Conservation (phyloP, 2,329 filamentous ascomycete species). For the Biscogniauxia sp. region DNA sequence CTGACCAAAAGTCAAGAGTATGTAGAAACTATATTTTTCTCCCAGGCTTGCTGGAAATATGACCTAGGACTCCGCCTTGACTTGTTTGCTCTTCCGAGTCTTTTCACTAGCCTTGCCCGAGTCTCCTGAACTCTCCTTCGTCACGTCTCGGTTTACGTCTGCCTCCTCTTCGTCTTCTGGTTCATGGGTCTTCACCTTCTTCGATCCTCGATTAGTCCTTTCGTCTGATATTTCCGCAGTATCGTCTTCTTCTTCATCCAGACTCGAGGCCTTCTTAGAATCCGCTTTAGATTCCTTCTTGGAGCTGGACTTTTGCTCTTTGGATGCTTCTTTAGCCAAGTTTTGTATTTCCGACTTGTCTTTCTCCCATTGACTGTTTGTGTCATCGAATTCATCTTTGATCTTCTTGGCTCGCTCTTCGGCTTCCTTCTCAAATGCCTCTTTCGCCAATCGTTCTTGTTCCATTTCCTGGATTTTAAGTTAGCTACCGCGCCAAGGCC, state of each 20-base stretch:
- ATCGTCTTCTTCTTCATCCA: slow-evolving; percentile 1
- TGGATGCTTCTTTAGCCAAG: slow-evolving; percentile 55
- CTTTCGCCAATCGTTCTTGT: slow-evolving; percentile 73
- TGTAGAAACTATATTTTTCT: neutral
- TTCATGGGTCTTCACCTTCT: neutral
- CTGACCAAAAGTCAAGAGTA: neutral
- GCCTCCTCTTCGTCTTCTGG: slow-evolving; percentile 6
- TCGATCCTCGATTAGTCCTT: neutral
- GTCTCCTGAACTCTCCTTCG: slow-evolving; percentile 15
- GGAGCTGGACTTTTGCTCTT: slow-evolving; percentile 18
- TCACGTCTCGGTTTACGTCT: slow-evolving; percentile 11
- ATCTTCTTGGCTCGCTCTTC: slow-evolving; percentile 73
- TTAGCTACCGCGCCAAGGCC: slow-evolving; percentile 9
- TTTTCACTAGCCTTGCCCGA: slow-evolving; percentile 16
- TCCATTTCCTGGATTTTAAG: slow-evolving; percentile 74
- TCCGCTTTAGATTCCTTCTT: slow-evolving; percentile 19
- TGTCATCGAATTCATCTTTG: slow-evolving; percentile 75
- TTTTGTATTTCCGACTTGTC: slow-evolving; percentile 80
- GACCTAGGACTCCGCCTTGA: slow-evolving; percentile 23
- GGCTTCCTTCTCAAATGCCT: slow-evolving; percentile 75
- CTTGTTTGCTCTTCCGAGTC: slow-evolving; percentile 20
- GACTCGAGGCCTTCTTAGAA: slow-evolving; percentile 7
- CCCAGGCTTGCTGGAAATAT: neutral
- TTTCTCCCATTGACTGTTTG: slow-evolving; percentile 80
- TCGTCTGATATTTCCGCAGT: neutral